Evolutionary conservation across 805 yeast species (phyloP), one percentile per base, ranked within the genome.

Genomic region (Zygosaccharomyces siamensis): DNA sequence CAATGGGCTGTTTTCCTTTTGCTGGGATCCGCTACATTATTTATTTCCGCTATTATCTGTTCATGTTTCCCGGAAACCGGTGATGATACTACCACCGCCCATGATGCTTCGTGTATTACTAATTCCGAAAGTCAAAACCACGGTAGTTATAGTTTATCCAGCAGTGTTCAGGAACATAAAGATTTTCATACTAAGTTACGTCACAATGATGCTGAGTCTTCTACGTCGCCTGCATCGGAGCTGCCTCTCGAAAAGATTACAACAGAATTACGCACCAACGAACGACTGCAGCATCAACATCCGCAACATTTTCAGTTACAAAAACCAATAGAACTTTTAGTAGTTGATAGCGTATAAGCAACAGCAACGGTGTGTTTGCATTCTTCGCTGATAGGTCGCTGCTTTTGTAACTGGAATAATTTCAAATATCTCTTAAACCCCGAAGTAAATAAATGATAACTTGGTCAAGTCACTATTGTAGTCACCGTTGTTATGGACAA

Each of bases 41-140:
- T 58, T 5, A 69, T 75, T 4, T 54, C 67, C 0, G 30, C 67
- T 0, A 16, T 66, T 0, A 61, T 73, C 6, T 52, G 67, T 5
- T 21, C 69, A 30, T 54, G 48, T 42, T 72, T 76, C 48, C 80
- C 79, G 4, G 82, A 78, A 53, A 76, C 81, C 1, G 35, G 45
- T 1, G 62, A 68, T 48, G 57, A 68, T 30, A 62, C 21, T 33
- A 10, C 7, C 40, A 30, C 14, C 44, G 35, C 30, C 35, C 18
- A 10, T 26, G 28, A 26, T 26, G 28, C 10, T 26, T 26, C 28
- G 4, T 3, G 28, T 26, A 7, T 26, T 10, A 26, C 28, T 26
- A 26, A 26, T 10, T 26, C 28, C 28, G 28, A 7, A 10, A 26
- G 28, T 26, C 28, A 8, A 10, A 10, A 26, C 28, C 28, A 26